Evolutionary conservation across 257 asterid genomes (phyloP).

Genomic region (Solanum piurae): DNA sequence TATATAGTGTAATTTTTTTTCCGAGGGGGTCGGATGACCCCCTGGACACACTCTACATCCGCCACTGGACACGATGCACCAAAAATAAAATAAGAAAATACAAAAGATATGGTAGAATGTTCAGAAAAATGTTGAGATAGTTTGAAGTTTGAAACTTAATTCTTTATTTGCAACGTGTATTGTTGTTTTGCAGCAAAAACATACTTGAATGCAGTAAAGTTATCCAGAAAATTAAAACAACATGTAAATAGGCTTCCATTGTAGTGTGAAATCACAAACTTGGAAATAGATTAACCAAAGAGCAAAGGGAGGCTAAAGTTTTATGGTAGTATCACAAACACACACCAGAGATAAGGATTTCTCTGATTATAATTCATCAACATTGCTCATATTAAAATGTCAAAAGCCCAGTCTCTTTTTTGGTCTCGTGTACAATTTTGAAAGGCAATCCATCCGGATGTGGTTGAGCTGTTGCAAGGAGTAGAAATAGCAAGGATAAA

Average conservation of each 20-base stretch:
- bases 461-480: too few species aligned
- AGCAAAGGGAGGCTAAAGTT: background rate
- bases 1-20: too few species aligned
- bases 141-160: background rate
- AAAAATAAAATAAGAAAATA: too few species aligned
- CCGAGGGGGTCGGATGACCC: too few species aligned
- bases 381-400: background rate
- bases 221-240: background rate
- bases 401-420: too few species aligned
- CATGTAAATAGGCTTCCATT: background rate
- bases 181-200: too few species aligned
- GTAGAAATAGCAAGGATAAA: background rate
- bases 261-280: too few species aligned
- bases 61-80: background rate
- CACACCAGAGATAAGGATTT: background rate
- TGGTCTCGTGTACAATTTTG: too few species aligned
- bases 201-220: background rate
- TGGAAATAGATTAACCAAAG: background rate
- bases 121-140: background rate
- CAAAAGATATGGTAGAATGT: background rate
- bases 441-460: too few species aligned
- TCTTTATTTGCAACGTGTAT: background rate
- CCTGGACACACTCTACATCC: too few species aligned
- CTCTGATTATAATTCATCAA: background rate
- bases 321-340: background rate